These are phyloP conservation scores for Cladobotryum mycophilum DNA, from an alignment of 2,329 filamentous ascomycete species.

Conservation along the genomic window DNA sequence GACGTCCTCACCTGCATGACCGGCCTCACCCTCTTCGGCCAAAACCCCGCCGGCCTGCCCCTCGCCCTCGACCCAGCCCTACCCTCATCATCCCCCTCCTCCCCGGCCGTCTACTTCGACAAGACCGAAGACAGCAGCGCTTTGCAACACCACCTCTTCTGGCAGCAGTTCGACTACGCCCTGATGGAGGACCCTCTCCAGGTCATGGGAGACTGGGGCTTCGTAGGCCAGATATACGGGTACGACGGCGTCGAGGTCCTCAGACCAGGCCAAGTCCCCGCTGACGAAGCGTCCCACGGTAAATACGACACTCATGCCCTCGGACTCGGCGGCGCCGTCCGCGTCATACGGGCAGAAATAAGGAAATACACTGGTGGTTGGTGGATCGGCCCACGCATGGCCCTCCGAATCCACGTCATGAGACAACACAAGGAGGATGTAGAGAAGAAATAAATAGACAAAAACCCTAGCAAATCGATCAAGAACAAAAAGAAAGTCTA, in stretches of 20 bases:
- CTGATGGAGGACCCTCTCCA: constrained; percentile 47
- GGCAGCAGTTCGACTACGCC: constrained; percentile 58
- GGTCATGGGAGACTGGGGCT: constrained; percentile 48
- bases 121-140: constrained; percentile 51
- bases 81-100: constrained; percentile 14
- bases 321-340: constrained; percentile 39
- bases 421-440: constrained; percentile 23
- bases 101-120: constrained; percentile 43
- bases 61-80: constrained; percentile 23
- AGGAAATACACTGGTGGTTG: constrained; percentile 50
- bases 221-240: constrained; percentile 50
- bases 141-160: constrained; percentile 49
- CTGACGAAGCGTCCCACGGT: background rate
- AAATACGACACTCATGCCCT: constrained; percentile 28
- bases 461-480: background rate
- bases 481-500: background rate
- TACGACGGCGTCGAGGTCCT: constrained; percentile 55
- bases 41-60: constrained; percentile 35
- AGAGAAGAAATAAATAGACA: background rate
- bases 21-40: constrained; percentile 60
- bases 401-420: constrained; percentile 47
- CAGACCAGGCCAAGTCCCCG: constrained; percentile 35
- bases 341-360: constrained; percentile 33
- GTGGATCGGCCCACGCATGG: constrained; percentile 60
- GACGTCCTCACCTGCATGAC: constrained; percentile 67